Base-by-base conservation (phyloP, 768 basidiomycete species). In the Roridomyces roridus region DNA sequence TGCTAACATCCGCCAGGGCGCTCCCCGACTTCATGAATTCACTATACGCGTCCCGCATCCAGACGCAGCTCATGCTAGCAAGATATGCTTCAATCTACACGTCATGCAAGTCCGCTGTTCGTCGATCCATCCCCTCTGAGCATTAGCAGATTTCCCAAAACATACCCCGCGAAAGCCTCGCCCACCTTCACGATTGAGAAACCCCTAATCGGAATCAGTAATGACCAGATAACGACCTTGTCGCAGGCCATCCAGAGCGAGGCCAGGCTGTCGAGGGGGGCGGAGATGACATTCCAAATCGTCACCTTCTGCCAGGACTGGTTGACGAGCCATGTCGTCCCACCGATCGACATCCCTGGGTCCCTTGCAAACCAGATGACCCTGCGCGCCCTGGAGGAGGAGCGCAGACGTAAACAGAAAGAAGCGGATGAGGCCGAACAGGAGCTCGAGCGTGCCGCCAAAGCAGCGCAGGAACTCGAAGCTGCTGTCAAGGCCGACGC, bases 301-400 rank as follows among this genome's bases (percentile, higher is more conserved):
- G 80, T 86, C 42, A 85, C 77, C 6, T 81, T 84, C 40, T 80
- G 81, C 43, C 86, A 91, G 70, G 89, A 91, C 31, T 92, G 89
- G 91, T 75, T 92, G 44, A 72, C 75, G 15, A 73, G 74, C 23
- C 80, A 87, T 55, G 75, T 90, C 42, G 72, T 73, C 20, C 86
- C 85, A 1, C 79, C 81, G 2, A 74, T 77, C 7, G 87, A 91
- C 68, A 80, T 77, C 8, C 74, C 77, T 12, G 88, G 87, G 15
- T 94, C 92, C 0, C 79, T 94, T 5, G 92, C 92, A 11, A 77
- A 83, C 5, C 83, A 93, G 68, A 93, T 94, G 92, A 87, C 77
- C 42, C 82, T 80, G 59, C 83, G 92, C 26, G 90, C 90, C 0
- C 72, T 77, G 59, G 87, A 90, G 46, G 85, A 88, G 69, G 86